These are phyloP conservation scores for Dioszegia crocea DNA, from an alignment of 768 basidiomycete species.

Conservation along the genomic window DNA sequence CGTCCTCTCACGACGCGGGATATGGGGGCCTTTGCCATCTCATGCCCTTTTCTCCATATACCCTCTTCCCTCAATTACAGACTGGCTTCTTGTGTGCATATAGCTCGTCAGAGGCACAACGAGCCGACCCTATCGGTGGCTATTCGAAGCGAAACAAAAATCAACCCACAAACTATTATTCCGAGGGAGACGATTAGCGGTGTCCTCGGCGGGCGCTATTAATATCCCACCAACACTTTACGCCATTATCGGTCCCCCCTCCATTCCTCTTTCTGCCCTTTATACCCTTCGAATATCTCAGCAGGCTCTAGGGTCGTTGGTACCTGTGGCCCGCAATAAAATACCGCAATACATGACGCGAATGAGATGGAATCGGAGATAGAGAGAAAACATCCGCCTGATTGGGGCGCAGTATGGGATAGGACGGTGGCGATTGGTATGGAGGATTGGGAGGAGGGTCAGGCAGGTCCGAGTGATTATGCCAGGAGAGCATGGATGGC, in stretches of 20 bases:
- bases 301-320: too few species aligned
- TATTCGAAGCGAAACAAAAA: too few species aligned
- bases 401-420: constrained; percentile 3
- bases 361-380: not conserved
- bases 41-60: too few species aligned
- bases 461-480: constrained; percentile 8
- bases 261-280: not conserved
- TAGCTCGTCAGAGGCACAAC: too few species aligned
- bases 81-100: too few species aligned
- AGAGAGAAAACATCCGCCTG: constrained; percentile 1
- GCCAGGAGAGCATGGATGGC: constrained; percentile 4
- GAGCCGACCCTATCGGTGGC: too few species aligned
- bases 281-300: too few species aligned
- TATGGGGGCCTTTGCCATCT: too few species aligned
- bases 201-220: not conserved
- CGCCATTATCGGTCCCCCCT: not conserved
- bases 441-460: not conserved
- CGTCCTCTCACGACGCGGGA: too few species aligned
- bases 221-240: not conserved
- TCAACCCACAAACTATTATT: too few species aligned
- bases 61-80: too few species aligned
- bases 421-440: not conserved
- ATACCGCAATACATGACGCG: not conserved
- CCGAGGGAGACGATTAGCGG: not conserved
- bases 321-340: too few species aligned